Conservation (phyloP, 768 basidiomycete genomes). For the Boletus rufocinnamomeus region DNA sequence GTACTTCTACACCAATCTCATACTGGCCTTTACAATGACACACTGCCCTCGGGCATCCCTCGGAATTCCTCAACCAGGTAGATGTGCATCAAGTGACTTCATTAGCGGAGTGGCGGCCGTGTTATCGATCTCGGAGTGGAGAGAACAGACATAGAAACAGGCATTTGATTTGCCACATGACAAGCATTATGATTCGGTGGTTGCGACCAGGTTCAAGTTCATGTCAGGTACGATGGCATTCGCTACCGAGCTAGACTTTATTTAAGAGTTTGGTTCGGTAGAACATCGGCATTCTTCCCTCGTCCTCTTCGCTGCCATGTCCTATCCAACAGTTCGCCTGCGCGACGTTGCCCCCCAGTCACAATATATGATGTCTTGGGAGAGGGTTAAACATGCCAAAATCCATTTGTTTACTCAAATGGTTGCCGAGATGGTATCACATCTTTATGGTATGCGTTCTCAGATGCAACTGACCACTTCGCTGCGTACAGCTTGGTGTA, state of each 20-base stretch:
- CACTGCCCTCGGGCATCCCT: too few relatives aligned
- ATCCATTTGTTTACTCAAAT: slow-evolving; percentile 58
- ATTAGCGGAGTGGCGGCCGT: background rate
- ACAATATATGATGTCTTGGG: slow-evolving; percentile 48
- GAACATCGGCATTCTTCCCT: background rate
- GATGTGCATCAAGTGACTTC: too few relatives aligned
- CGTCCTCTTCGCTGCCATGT: slow-evolving; percentile 17
- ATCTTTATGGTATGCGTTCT: background rate
- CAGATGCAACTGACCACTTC: slow-evolving; percentile 4
- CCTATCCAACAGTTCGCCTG: slow-evolving; percentile 23
- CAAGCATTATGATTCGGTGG: slow-evolving; percentile 1
- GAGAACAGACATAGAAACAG: slow-evolving; percentile 9
- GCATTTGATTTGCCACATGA: background rate
- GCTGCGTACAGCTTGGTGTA: slow-evolving; percentile 52
- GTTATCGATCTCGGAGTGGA: background rate
- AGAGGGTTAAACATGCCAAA: slow-evolving; percentile 45
- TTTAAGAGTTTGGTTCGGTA: slow-evolving; percentile 11
- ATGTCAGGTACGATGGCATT: slow-evolving; percentile 1
- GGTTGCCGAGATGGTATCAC: slow-evolving; percentile 58
- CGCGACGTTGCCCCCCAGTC: slow-evolving; percentile 42
- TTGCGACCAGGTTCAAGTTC: background rate
- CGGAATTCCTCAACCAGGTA: background rate
- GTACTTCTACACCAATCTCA: background rate
- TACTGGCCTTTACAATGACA: too few relatives aligned
- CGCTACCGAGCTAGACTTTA: background rate